These are phyloP conservation scores for Phytophthora fragariae DNA, from an alignment of 352 stramenopile species.

Conservation along the genomic window DNA sequence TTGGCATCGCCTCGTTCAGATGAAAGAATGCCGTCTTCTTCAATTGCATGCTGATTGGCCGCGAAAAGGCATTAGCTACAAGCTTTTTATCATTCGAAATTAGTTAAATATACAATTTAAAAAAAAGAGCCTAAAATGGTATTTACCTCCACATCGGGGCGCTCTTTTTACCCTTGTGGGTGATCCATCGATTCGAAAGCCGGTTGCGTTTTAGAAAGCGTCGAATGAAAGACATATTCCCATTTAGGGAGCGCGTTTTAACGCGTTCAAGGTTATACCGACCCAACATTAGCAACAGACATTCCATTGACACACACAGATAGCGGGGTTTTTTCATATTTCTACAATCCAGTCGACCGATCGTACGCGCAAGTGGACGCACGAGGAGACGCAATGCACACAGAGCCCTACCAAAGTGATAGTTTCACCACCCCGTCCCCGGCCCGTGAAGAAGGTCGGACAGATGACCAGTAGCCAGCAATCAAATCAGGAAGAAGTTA, in stretches of 20 bases:
- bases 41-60: slow-evolving; percentile 17
- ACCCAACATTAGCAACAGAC: neutral
- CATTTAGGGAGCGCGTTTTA: neutral
- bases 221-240: neutral
- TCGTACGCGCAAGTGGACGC: slow-evolving; percentile 33
- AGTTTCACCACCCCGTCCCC: slow-evolving; percentile 16
- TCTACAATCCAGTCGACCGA: neutral
- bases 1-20: neutral
- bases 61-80: slow-evolving; percentile 16
- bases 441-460: slow-evolving; percentile 32
- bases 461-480: slow-evolving; percentile 13
- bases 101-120: neutral
- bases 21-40: slow-evolving; percentile 12
- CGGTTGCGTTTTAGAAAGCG: neutral
- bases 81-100: neutral
- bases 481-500: slow-evolving; percentile 11
- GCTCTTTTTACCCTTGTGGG: neutral
- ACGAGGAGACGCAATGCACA: slow-evolving; percentile 40
- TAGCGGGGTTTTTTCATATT: neutral
- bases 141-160: neutral
- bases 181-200: neutral
- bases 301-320: neutral
- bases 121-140: neutral
- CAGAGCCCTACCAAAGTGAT: slow-evolving; percentile 34
- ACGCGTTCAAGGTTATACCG: neutral